Evolutionary conservation across 805 yeast genomes (phyloP), one percentile per base, ranked within the genome.

Genomic region (Candida sphagnicola): DNA sequence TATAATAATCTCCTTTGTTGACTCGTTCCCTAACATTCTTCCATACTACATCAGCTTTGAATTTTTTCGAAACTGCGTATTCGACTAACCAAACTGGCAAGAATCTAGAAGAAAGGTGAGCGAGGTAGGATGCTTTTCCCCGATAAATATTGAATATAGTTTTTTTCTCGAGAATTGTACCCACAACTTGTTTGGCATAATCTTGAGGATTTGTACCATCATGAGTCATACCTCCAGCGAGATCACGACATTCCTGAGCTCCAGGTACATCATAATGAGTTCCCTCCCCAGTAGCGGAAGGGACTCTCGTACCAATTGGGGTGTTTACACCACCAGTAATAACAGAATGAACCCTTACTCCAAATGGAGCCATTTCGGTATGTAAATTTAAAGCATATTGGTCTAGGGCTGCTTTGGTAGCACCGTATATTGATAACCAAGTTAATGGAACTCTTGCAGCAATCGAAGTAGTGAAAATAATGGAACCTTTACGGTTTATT

Each of bases 321-420:
- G 70, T 61, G 15, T 57, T 51, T 10, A 68, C 69, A 5, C 60
- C 62, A 3, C 74, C 74, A 2, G 72, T 61, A 23, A 59, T 47
- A 4, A 67, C 56, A 40, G 60, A 54, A 35, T 65, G 57, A 4
- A 65, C 69, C 36, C 56, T 49, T 28, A 69, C 69, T 1, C 65
- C 72, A 33, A 64, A 53, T 0, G 61, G 59, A 16, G 45, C 41
- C 50, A 67, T 44, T 40, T 69, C 75, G 5, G 50, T 39, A 3
- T 56, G 58, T 15, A 69, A 48, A 2, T 42, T 49, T 25, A 47
- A 42, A 2, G 72, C 68, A 28, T 64, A 54, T 28, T 48, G 52
- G 40, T 56, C 62, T 33, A 69, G 55, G 3, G 72, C 70, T 1
- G 67, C 62, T 45, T 69, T 68, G 28, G 65, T 47, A 1, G 70